Evolutionary conservation across 441 rosid species (phyloP), one percentile per base, ranked within the genome.

Genomic region (Populus hybrid): DNA sequence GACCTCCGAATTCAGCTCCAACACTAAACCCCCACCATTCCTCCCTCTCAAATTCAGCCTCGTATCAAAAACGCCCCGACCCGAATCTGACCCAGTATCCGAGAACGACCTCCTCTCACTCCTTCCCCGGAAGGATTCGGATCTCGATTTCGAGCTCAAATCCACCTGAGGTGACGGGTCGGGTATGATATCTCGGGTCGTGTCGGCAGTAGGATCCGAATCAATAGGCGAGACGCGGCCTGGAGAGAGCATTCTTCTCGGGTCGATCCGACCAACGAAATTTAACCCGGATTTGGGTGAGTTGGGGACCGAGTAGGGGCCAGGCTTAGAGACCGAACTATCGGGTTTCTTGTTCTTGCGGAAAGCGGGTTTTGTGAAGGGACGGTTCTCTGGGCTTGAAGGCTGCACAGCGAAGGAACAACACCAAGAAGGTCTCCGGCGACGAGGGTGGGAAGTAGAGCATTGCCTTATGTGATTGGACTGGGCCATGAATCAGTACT

Each of bases 151-250:
- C 23, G 87, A 74, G 18, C 65, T 30, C 8, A 83, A 77, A 77
- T 83, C 86, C 23, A 70, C 76, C 10, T 42, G 79, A 10, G 74
- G 73, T 16, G 86, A 78, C 0, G 82, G 84, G 34, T 80, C 85
- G 61, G 54, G 73, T 61, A 54, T 64, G 30, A 73, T 71, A 35
- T 83, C 87, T 81, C 78, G 86, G 67, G 35, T 50, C 57, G 57
- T 50, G n/a, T 50, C 57, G 82, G 79, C 54, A 32, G 72, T 78
- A 38, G 84, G 87, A 78, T 87, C 88, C n/a, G 91, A 82, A 82
- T 94, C 98, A 40, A 95, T 90, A 1, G 99, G 97, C 18, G 97
- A 95, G 78, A 95, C 97, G 50, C 97, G 93, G 61, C 97, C 97
- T 4, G 97, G 97, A 1, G 97, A 95, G 81, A 93, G 87, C 83